Evolutionary conservation across 2,329 filamentous ascomycete species (phyloP), one percentile per base, ranked within the genome.

Genomic region (Knufia fluminis): DNA sequence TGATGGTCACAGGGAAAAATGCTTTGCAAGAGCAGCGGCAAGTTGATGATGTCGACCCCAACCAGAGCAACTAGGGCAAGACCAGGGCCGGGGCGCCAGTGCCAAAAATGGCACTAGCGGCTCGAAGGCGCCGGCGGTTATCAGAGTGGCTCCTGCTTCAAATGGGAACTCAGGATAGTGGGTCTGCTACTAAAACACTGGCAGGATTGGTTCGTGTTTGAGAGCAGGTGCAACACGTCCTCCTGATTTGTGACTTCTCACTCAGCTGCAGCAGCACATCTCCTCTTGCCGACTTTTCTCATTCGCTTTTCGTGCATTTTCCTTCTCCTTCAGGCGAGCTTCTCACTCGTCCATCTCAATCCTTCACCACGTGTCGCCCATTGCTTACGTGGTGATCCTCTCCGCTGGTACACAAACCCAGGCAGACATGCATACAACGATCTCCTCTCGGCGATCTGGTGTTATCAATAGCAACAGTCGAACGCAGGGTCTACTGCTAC

Each of bases 1-100:
- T 20, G 33, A 20, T 40, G 45, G 45, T 48, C 45, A 48, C 45
- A 48, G 31, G 26, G 35, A 48, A 48, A 48, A 48, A 48, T 33
- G 14, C 20, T 43, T 12, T 33, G 19, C 45, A 40, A 22, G 45
- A 32, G 31, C 24, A 39, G 45, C 45, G 45, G 45, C 45, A 48
- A 48, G 33, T 35, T 16, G 31, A 48, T 48, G 45, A 48, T 48
- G 45, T 48, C 45, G 45, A 31, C 33, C 23, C 45, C 45, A 39
- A 16, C 12, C 35, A 28, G 23, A 19, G 35, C 16, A 35, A 48
- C 33, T n/a, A 39, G 33, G 33, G 23, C 36, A 31, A 4, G 14
- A 48, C 45, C n/a, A 20, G 45, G 45, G 45, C 17, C 45, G 45
- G 23, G 10, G 28, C 33, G 31, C 32, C 45, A 40, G 8, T 32